Evolutionary conservation across 1,284 basidiomycete species (phyloP), one percentile per base, ranked within the genome.

Genomic region (Apiotrichum gamsii): DNA sequence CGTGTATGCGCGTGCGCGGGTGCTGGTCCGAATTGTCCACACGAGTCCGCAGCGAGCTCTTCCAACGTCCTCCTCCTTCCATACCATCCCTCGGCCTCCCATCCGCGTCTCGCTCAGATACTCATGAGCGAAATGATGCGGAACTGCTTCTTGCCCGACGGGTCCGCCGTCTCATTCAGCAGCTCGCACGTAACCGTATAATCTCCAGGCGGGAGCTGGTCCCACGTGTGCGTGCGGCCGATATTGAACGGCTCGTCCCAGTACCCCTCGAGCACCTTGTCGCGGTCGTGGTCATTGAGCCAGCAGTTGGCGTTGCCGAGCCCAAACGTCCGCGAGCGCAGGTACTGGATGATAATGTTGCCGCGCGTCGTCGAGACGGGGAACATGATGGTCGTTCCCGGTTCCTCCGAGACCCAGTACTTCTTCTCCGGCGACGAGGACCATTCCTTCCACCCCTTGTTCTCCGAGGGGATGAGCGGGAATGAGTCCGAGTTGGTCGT

Each of bases 371-470:
- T 45, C 5, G 52, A 37, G 36, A 70, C 60, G 14, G 57, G 53
- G 47, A 69, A 64, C 9, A 56, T 52, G 45, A 72, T 56, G 3
- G 28, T 58, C 23, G 67, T 58, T 19, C 67, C 67, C 1, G 65
- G 64, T 35, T 54, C 34, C 41, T 64, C 59, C 16, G 67, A 56
- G 6, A 67, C 46, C 14, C 67, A 42, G 52, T 72, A 72, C 30
- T 67, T 55, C 54, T 65, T 65, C 39, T 62, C 55, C 3, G 52
- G 54, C 2, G 24, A 16, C 25, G 11, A 18, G 11, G 51, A 52
- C 65, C 63, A 70, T 10, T 59, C 39, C 21, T 56, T 52, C 67
- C 68, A 72, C 20, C 68, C 68, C 5, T 55, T 34, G n/a, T 58
- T 45, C 28, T 49, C 39, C 14, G 43, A 10, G 6, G 68, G 65